Base-by-base conservation (phyloP, 2,329 filamentous ascomycete species). In the Lachnellula suecica region DNA sequence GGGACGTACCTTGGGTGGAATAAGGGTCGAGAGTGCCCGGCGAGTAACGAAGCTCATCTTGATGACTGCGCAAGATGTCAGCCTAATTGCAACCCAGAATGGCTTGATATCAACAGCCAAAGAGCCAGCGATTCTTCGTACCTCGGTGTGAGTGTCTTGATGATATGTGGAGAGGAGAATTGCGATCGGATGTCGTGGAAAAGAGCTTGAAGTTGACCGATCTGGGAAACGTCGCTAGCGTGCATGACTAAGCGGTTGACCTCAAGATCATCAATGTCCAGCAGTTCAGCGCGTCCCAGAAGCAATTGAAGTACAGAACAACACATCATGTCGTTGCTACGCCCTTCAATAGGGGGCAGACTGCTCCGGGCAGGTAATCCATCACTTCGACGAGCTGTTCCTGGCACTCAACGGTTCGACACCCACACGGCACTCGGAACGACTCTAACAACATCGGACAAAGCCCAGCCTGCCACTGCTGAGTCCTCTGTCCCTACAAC, bases 21-120 rank as follows among this genome's bases (percentile, higher is more conserved):
- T 97, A 76, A 99, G 88, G 82, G 95, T 96, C 73, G 94, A 97
- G 72, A 97, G 88, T 82, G 84, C 89, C 79, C 92, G 87, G 78
- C 89, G 89, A 71, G 86, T 84, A 71, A 95, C 82, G 84, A 86
- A 94, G 83, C 91, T 96, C 92, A 96, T 97, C 77, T 78, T 90
- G 82, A 73, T 68, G 63, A 65, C 70, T 73, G 49, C 10, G 27
- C 11, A 31, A 35, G 17, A 51, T 25, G 52, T 69, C 61, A 72
- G 74, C 67, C 24, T 56, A 62, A 59, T 63, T 65, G 61, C 22
- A 20, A 53, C 45, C 20, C 17, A 31, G 10, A 31, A 24, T n/a
- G 1, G 13, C 46, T 38, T 19, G 23, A 13, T 10, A 40, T 13
- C 37, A 11, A 11, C 6, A 42, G 20, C n/a, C 17, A 25, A 27